phyloP scores from a whole-genome alignment of 2,329 filamentous ascomycete species.

The Niveomyces coronatus region DNA sequence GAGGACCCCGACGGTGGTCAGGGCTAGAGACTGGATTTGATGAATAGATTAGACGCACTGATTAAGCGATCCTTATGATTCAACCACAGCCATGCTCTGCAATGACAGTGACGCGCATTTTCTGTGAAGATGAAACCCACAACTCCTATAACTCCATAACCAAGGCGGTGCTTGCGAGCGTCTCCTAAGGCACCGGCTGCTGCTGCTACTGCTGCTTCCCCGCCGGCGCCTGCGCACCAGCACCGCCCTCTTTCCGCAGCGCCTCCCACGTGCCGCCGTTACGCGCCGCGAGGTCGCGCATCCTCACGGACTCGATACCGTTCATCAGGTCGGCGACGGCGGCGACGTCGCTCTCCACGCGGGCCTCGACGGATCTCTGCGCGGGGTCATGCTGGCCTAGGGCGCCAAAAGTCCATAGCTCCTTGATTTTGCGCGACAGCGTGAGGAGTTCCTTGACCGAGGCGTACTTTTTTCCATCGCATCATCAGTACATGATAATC shows the following conservation, averaged over 20 bases:
- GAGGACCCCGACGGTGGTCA: conserved; percentile 38
- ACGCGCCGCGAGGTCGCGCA: conserved; percentile 24
- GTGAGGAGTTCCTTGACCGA: conserved; percentile 35
- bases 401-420: conserved; percentile 35
- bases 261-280: conserved; percentile 28
- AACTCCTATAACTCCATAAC: no score
- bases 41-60: no score
- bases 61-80: no score
- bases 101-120: no score
- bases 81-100: no score
- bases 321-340: conserved; percentile 25
- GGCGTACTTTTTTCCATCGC: no score
- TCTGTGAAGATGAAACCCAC: no score
- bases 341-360: conserved; percentile 26
- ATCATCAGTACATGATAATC: no score
- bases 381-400: conserved; percentile 28
- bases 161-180: no score
- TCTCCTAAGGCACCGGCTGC: no score
- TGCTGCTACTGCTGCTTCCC: not conserved
- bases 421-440: conserved; percentile 33
- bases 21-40: conserved; percentile 19
- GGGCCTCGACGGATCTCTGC: conserved; percentile 25
- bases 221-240: conserved; percentile 1
- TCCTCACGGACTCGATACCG: conserved; percentile 22
- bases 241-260: conserved; percentile 13